Conservation (phyloP, 2,329 filamentous ascomycete species). For the Parasarocladium wereldwijsianum region DNA sequence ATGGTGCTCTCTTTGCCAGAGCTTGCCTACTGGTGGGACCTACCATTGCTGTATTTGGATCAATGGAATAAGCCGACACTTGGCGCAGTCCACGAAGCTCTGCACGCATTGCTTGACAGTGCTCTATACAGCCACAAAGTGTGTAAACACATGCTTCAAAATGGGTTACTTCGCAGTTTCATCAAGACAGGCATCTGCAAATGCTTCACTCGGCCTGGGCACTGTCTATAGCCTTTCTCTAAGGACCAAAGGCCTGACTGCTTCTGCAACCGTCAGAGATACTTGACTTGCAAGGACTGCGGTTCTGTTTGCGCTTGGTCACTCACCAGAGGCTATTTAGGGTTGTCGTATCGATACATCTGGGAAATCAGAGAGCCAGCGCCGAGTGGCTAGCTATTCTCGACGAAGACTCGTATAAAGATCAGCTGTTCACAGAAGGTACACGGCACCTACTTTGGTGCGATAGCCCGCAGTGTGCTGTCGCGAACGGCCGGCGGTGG, state of each 20-base stretch:
- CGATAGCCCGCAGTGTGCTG: not conserved
- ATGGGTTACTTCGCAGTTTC: not conserved
- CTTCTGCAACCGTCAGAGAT: not conserved
- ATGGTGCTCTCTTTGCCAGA: not conserved
- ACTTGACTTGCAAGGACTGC: not conserved
- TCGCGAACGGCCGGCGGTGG: not conserved
- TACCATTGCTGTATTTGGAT: not conserved
- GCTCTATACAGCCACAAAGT: not conserved
- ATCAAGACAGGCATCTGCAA: not conserved
- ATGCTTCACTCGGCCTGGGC: not conserved
- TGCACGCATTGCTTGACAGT: not conserved
- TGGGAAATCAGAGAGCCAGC: not conserved
- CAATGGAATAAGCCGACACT: not conserved
- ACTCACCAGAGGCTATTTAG: not conserved
- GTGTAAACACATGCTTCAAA: not conserved
- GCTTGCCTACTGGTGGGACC: not conserved
- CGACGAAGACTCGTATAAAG: not conserved
- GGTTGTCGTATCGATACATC: not conserved
- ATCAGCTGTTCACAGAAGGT: not conserved
- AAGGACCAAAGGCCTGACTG: not conserved
- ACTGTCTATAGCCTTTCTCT: not conserved
- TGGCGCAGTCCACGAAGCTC: not conserved
- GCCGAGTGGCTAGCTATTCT: not conserved
- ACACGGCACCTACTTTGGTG: not conserved
- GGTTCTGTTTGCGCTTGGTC: not conserved